Percentiles rank a stretch among this genome's conserved stretches.
phyloP scores from a whole-genome alignment of 1,139 yeast genomes.

The Protomyces inundatus region DNA sequence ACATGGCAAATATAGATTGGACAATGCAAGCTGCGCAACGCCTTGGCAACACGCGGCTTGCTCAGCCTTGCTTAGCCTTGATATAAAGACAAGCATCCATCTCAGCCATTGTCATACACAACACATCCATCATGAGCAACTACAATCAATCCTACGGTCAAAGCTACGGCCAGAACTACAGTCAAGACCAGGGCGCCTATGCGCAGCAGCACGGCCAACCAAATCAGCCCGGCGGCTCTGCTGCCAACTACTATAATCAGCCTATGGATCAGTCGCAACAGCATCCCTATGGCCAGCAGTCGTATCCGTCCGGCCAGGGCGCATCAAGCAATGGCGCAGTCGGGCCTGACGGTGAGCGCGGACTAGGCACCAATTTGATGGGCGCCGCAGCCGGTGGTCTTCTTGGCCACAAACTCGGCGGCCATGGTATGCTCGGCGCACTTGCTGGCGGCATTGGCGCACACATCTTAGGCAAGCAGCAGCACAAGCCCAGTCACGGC shows the following conservation, averaged over 20 bases:
- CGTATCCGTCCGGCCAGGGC: not conserved
- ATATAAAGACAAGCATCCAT: too few relatives aligned
- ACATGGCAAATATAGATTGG: too few relatives aligned
- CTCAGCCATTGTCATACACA: too few relatives aligned
- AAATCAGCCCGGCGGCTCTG: not conserved
- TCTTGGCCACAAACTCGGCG: slow-evolving; percentile 22
- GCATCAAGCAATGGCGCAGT: not conserved
- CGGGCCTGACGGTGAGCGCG: slow-evolving; percentile 17
- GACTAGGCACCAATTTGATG: slow-evolving; percentile 3
- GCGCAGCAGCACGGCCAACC: not conserved
- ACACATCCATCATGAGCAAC: not conserved
- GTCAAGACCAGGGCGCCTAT: not conserved
- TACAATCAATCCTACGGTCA: not conserved
- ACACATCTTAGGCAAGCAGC: slow-evolving; percentile 13
- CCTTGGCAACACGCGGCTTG: too few relatives aligned
- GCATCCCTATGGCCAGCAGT: not conserved
- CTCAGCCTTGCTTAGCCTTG: too few relatives aligned
- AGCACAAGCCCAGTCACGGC: not conserved
- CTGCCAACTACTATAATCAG: not conserved
- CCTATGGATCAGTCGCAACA: not conserved
- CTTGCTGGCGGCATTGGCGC: slow-evolving; percentile 25
- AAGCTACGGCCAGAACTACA: not conserved
- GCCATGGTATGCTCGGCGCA: slow-evolving; percentile 21
- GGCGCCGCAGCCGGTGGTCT: slow-evolving; percentile 21
- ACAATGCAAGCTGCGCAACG: too few relatives aligned